phyloP scores from a whole-genome alignment of 2,329 filamentous ascomycete genomes.

The Sphaerulina vaccinii region DNA sequence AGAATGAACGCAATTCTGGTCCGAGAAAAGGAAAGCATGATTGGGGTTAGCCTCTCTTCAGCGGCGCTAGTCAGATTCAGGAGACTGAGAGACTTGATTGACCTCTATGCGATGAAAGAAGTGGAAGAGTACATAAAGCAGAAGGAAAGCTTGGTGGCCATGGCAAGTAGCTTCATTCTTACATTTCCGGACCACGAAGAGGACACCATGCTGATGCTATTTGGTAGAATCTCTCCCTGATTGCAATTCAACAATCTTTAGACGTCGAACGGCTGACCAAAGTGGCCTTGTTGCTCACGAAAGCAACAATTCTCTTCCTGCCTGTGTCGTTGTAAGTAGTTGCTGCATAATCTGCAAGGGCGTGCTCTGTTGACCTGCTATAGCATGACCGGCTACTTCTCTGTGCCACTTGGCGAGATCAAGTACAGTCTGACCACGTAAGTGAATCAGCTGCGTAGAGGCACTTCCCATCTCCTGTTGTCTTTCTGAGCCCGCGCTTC shows the following conservation, averaged over 20 bases:
- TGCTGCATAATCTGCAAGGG: background rate
- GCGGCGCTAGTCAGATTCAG: conserved; percentile 59
- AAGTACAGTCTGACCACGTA: conserved; percentile 62
- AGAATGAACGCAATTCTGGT: conserved; percentile 16
- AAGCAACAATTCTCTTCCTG: conserved; percentile 72
- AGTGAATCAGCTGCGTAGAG: no score
- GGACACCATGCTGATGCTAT: conserved; percentile 8
- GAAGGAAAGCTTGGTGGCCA: conserved; percentile 67
- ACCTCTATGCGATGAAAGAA: conserved; percentile 61
- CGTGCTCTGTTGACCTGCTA: background rate
- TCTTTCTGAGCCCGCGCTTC: no score
- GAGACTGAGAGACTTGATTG: conserved; percentile 58
- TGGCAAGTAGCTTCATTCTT: conserved; percentile 49
- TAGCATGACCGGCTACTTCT: conserved; percentile 70
- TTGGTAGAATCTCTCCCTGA: conserved; percentile 71
- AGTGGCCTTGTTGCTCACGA: conserved; percentile 70
- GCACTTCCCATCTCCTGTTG: no score
- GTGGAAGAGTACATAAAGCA: conserved; percentile 65
- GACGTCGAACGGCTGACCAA: conserved; percentile 70
- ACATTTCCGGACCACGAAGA: conserved; percentile 3
- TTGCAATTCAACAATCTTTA: conserved; percentile 71
- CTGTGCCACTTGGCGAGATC: conserved; percentile 60
- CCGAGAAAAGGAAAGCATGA: conserved; percentile 37
- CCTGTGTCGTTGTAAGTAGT: conserved; percentile 54
- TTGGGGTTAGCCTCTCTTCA: conserved; percentile 47